Evolutionary conservation across 108 stramenopile genomes (phyloP), one percentile per base, ranked within the genome.

Genomic region (Fistulifera solaris): DNA sequence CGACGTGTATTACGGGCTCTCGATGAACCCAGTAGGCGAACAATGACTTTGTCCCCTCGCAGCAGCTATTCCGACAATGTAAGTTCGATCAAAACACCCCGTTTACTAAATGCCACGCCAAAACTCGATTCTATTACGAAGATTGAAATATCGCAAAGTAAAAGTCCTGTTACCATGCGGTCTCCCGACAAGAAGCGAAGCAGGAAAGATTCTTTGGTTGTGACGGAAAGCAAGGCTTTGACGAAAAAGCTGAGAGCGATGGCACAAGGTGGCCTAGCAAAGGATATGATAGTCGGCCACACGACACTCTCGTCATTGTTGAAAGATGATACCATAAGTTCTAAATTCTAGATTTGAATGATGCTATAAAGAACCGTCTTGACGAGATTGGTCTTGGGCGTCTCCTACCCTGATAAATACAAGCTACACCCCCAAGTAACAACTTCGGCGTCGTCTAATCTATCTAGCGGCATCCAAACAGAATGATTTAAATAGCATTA

Each of bases 241-340:
- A 59, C 59, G 19, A 52, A 49, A 35, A 59, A 54, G 39, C 53
- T 67, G 7, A 44, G 59, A 46, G 48, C 60, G 22, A 27, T 67
- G 19, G 27, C 47, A 15, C 27, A 35, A 10, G 66, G 66, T 26
- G 66, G 72, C 56, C 58, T 64, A 38, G 60, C 57, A 27, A 53
- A 65, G 40, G 65, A 74, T 54, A 65, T 75, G 24, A 72, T 67
- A 27, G 70, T 78, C 19, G 94, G 94, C 21, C 91, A 97, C 68
- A 86, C 94, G 35, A 93, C 87, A 8, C 85, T 97, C 23, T 92
- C 93, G 4, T 39, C 18, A 15, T 41, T 86, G 7, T 31, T 67
- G n/a, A 26, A 17, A 19, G 31, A 67, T 19, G 52, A 17, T 35
- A 8, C 31, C 8, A 35, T 35, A 35, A 35, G 31, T 35, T 35